Base-by-base conservation (phyloP, 225 moss, liverwort and hornwort species). In the Neckera pumila region DNA sequence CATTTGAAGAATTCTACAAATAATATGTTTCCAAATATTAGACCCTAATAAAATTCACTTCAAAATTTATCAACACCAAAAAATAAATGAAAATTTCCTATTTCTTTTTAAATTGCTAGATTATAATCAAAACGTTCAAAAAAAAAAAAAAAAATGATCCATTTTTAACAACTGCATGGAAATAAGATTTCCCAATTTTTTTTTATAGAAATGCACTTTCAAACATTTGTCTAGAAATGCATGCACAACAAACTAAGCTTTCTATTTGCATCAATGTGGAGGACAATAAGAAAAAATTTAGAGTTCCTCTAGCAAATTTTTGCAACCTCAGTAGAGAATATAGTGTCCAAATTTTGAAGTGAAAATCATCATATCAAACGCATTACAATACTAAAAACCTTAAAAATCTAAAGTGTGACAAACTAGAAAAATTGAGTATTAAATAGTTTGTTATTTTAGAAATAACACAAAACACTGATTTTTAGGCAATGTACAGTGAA, bases 141-240 rank as follows among this genome's bases (percentile, higher is more conserved):
- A 1, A 13, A 22, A 19, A 19, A 1, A 19, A 11, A 0, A 2
- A 23, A 13, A 23, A 4, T 23, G 23, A 22, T 3, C 2, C 4
- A 67, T 36, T 67, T 36, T 38, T 70, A 23, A 70, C 25, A 70
- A n/a, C n/a, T n/a, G n/a, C n/a, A n/a, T n/a, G n/a, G n/a, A n/a
- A n/a, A 12, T 7, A 51, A 51, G 51, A 51, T 51, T 51, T 51
- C 51, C 3, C 49, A 49, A 51, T 4, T 15, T 15, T 4, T 47
- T 1, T 6, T 69, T 23, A 40, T 70, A 25, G 2, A 25, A 40
- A 4, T 69, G 14, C 7, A 40, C 8, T 40, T 70, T 40, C 2
- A 7, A 23, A 7, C 23, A 23, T 14, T 51, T 51, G 51, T 40
- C 25, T 25, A 70, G 14, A 40, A 40, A 25, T 70, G 25, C 4